Evolutionary conservation across 345 rosid genomes (phyloP).

Genomic region (Zanthoxylum bungeanum): DNA sequence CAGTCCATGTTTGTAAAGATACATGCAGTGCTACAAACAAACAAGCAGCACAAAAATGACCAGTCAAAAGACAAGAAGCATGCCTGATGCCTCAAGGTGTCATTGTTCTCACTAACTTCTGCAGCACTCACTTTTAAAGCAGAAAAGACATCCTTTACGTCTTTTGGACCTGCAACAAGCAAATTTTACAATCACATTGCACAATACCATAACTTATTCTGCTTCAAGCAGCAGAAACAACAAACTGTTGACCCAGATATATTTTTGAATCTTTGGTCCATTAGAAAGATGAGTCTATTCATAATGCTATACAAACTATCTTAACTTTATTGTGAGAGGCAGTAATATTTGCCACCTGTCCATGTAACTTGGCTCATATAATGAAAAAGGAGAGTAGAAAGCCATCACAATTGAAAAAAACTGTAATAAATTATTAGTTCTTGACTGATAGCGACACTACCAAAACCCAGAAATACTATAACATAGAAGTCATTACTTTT

Average conservation of each 20-base stretch:
- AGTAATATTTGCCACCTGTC: background rate
- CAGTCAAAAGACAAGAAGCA: slow-evolving; percentile 17
- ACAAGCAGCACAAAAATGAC: slow-evolving; percentile 17
- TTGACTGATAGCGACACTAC: background rate
- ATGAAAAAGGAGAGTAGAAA: background rate
- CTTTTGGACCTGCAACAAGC: slow-evolving; percentile 57
- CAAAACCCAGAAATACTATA: background rate
- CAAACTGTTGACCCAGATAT: background rate
- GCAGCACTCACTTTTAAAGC: slow-evolving; percentile 70
- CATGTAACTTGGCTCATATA: background rate
- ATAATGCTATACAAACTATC: background rate
- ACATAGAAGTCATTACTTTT: background rate
- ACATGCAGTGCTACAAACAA: background rate
- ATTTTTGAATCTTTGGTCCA: background rate
- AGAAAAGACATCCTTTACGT: slow-evolving; percentile 65
- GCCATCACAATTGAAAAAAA: background rate
- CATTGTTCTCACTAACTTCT: slow-evolving; percentile 48
- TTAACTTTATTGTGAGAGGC: background rate
- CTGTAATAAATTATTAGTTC: background rate
- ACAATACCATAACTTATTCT: background rate
- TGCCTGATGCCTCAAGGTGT: slow-evolving; percentile 75
- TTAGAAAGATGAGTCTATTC: background rate
- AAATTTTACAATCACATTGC: slow-evolving; percentile 14
- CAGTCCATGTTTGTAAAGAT: background rate
- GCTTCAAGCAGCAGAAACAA: background rate